phyloP scores from a whole-genome alignment of 148 eudicot genomes.

The Simmondsia chinensis region DNA sequence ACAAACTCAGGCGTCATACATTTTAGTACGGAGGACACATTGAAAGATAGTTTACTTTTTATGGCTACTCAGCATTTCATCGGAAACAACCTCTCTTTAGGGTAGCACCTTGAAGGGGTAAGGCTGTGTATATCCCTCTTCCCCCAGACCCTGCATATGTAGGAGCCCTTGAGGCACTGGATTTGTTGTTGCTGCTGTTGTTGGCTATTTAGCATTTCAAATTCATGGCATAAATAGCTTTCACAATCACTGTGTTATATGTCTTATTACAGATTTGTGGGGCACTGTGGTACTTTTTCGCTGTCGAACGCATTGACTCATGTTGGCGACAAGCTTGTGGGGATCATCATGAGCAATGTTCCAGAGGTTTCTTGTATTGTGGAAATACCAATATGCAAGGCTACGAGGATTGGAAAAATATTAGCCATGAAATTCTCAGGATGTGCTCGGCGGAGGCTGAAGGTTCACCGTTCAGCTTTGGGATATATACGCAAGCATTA shows the following conservation, averaged over 20 bases:
- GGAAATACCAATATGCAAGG: conserved; percentile 33
- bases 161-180: no score
- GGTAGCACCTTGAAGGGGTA: no score
- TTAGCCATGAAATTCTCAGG: conserved; percentile 34
- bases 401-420: conserved; percentile 40
- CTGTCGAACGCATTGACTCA: conserved; percentile 78
- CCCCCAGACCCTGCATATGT: no score
- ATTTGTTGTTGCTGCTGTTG: no score
- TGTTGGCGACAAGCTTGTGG: conserved; percentile 85
- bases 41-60: no score
- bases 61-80: no score
- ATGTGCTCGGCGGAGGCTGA: conserved; percentile 43
- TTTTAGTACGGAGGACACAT: no score
- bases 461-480: conserved; percentile 65
- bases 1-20: no score
- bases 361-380: conserved; percentile 58
- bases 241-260: background rate
- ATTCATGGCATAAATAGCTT: background rate
- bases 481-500: conserved; percentile 76
- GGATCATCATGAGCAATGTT: conserved; percentile 14
- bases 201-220: no score
- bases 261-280: conserved; percentile 67
- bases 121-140: no score
- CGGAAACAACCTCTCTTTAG: no score
- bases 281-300: conserved; percentile 83